Percentiles rank a stretch among this genome's conserved stretches.
These are phyloP conservation scores for Amaranthus palmeri DNA, from an alignment of 148 eudicot genomes.

Conservation along the genomic window DNA sequence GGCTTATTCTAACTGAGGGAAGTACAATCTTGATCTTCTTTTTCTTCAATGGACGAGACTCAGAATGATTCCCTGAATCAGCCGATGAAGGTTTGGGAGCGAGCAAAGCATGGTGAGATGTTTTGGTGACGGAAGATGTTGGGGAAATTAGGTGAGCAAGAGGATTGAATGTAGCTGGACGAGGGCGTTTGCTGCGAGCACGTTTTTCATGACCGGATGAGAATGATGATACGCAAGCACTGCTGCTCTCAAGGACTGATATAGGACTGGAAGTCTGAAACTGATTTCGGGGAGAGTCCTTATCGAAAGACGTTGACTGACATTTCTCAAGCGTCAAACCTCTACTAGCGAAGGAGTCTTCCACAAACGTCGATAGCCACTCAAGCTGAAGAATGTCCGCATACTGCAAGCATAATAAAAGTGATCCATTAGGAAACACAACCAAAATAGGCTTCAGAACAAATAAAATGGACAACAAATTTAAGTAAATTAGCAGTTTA, in stretches of 20 bases:
- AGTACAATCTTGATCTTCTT: conserved; percentile 46
- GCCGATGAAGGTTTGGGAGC: conserved; percentile 19
- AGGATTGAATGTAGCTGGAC: conserved; percentile 65
- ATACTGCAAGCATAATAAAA: conserved; percentile 40
- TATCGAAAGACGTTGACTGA: conserved; percentile 18
- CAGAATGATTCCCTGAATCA: conserved; percentile 32
- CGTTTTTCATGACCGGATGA: conserved; percentile 52
- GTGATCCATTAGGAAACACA: neutral
- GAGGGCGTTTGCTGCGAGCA: conserved; percentile 85
- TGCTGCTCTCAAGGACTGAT: conserved; percentile 75
- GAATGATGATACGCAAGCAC: conserved; percentile 37
- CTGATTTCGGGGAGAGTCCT: conserved; percentile 35
- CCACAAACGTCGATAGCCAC: conserved; percentile 88
- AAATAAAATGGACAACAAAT: no score
- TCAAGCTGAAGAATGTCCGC: conserved; percentile 88
- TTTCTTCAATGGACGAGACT: conserved; percentile 41
- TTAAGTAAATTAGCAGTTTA: no score
- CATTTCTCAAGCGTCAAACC: conserved; percentile 53
- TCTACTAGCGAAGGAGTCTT: conserved; percentile 74
- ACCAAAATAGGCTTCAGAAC: neutral
- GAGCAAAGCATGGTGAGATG: conserved; percentile 3
- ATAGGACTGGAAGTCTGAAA: conserved; percentile 75
- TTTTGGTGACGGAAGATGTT: conserved; percentile 29
- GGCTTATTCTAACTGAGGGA: conserved; percentile 25
- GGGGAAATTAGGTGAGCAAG: conserved; percentile 43